Evolutionary conservation across 805 yeast species (phyloP).

Genomic region (Tetrapisispora arboricola): DNA sequence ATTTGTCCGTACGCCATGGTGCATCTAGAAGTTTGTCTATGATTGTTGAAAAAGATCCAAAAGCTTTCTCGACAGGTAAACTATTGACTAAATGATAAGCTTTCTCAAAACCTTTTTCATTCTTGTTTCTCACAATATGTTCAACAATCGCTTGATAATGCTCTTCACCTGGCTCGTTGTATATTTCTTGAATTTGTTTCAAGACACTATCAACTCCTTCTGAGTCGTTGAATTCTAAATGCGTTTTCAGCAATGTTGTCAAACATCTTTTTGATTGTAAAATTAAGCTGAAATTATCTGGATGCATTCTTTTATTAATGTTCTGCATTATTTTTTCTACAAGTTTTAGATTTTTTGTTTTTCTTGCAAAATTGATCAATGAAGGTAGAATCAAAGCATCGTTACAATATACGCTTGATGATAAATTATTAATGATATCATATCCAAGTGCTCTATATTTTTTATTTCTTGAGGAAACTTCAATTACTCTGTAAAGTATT

Average conservation of each 20-base stretch:
- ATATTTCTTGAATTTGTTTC: slow-evolving; percentile 14
- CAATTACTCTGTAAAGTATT: slow-evolving; percentile 17
- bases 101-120: slow-evolving; percentile 11
- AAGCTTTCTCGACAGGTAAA: slow-evolving; percentile 10
- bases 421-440: slow-evolving; percentile 11
- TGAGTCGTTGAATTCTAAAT: slow-evolving; percentile 21
- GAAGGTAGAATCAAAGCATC: slow-evolving; percentile 19
- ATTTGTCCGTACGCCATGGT: slow-evolving; percentile 7
- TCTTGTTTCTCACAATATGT: slow-evolving; percentile 11
- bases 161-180: slow-evolving; percentile 14
- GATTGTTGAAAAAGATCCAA: slow-evolving; percentile 13
- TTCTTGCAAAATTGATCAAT: slow-evolving; percentile 15
- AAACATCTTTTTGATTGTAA: slow-evolving; percentile 16
- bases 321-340: slow-evolving; percentile 16
- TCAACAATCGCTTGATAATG: slow-evolving; percentile 16
- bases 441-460: slow-evolving; percentile 13
- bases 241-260: slow-evolving; percentile 19
- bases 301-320: slow-evolving; percentile 12
- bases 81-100: slow-evolving; percentile 15
- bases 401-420: slow-evolving; percentile 18
- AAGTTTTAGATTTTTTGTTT: slow-evolving; percentile 6
- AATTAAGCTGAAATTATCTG: slow-evolving; percentile 12
- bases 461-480: slow-evolving; percentile 13
- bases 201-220: slow-evolving; percentile 20
- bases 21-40: slow-evolving; percentile 14